Base-by-base conservation (phyloP, 495 filamentous ascomycete genomes). In the Podospora pseudocomata region DNA sequence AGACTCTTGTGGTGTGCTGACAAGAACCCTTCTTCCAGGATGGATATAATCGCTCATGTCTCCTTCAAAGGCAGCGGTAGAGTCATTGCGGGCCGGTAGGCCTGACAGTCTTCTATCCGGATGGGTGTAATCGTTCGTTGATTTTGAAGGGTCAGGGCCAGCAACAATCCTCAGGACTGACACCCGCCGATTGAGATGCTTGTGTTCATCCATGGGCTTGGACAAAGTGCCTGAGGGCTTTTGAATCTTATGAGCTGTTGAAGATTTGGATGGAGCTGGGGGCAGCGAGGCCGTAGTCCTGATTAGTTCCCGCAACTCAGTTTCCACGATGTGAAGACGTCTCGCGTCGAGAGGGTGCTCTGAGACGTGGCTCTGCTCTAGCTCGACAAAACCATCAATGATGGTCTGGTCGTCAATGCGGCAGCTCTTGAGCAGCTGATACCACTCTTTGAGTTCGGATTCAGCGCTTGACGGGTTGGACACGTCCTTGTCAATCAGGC, bases 401-500 rank as follows among this genome's bases (percentile, higher is more conserved):
- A 81, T 67, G 16, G 68, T 56, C 16, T 13, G 13, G 58, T 75
- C 59, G 7, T 57, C 60, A 26, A 68, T 71, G 5, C 32, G 16
- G 49, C 61, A 34, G 9, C n/a, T 16, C 18, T 61, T 63, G 15
- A 75, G n/a, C 19, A 65, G 65, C 20, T 2, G 1, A 60, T 65
- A 67, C 74, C 73, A 73, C 13, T 32, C 26, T 9, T 49, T 27
- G 27, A 76, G 65, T 23, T 73, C 66, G 1, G n/a, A 1, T 1
- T 19, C 30, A 7, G 79, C 30, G 16, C 67, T 34, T 32, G 19
- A 44, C 20, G 74, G 64, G 34, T 72, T 67, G 1, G 76, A 76
- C 5, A 68, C 65, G 44, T 80, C 73, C 7, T 71, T 65, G 20
- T 65, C 69, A 49, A 49, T 49, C 27, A 80, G 76, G 16, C 74